Evolutionary conservation across 805 yeast genomes (phyloP).

Genomic region (Pichia exigua): DNA sequence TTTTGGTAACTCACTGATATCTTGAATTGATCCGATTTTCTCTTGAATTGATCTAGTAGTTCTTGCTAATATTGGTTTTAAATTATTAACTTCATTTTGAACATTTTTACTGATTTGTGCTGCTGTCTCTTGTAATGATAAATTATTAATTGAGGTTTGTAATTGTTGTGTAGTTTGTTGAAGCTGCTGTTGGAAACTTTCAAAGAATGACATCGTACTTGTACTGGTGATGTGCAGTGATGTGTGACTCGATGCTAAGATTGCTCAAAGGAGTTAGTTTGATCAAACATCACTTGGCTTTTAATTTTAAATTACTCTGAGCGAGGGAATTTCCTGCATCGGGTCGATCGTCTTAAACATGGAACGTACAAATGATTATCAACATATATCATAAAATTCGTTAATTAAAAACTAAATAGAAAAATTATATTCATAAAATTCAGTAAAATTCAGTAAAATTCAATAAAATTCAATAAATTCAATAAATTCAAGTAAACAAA

Average conservation of each 20-base stretch:
- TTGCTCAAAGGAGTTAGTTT: too few species aligned
- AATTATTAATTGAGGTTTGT: conserved; percentile 21
- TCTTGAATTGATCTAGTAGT: conserved; percentile 54
- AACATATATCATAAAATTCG: too few species aligned
- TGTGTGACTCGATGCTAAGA: too few species aligned
- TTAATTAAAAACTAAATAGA: not conserved
- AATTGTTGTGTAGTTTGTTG: conserved; percentile 18
- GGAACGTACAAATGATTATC: not conserved
- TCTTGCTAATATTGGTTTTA: conserved; percentile 48
- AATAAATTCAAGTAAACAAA: not conserved
- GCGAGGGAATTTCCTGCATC: not conserved
- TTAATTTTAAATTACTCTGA: too few species aligned
- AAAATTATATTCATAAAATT: too few species aligned
- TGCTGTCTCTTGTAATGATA: conserved; percentile 30
- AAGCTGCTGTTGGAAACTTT: conserved; percentile 17
- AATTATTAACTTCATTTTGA: conserved; percentile 28
- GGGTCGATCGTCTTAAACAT: not conserved
- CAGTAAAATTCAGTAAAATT: not conserved
- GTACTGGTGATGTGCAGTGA: not conserved
- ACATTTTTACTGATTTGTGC: conserved; percentile 25
- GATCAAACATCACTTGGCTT: too few species aligned
- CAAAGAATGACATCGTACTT: conserved; percentile 17
- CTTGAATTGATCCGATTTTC: conserved; percentile 54
- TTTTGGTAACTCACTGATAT: conserved; percentile 64
- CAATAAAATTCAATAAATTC: not conserved